phyloP scores from a whole-genome alignment of 1,139 yeast genomes.

The Pichia inconspicua region DNA sequence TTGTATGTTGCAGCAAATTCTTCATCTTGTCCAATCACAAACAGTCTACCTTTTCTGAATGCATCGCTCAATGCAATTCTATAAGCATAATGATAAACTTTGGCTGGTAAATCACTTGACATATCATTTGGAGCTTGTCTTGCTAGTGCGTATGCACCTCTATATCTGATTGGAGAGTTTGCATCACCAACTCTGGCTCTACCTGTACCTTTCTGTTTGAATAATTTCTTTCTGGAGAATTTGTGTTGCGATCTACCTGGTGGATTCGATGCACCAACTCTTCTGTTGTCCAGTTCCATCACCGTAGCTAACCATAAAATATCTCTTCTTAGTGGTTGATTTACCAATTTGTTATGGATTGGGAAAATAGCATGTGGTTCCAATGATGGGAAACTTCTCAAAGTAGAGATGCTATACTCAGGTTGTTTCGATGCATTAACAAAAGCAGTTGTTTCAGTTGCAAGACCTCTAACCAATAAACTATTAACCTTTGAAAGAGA shows the following conservation, averaged over 20 bases:
- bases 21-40: slow-evolving; percentile 51
- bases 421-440: slow-evolving; percentile 43
- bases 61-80: slow-evolving; percentile 76
- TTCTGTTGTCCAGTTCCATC: slow-evolving; percentile 79
- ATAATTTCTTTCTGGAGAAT: slow-evolving; percentile 72
- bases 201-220: slow-evolving; percentile 92
- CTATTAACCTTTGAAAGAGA: slow-evolving; percentile 2
- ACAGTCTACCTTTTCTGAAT: slow-evolving; percentile 66
- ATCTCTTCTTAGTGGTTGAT: slow-evolving; percentile 79
- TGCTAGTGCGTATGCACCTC: slow-evolving; percentile 87
- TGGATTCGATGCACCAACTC: slow-evolving; percentile 86
- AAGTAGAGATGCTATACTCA: slow-evolving; percentile 67
- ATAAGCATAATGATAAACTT: slow-evolving; percentile 68
- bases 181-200: slow-evolving; percentile 94
- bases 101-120: slow-evolving; percentile 71
- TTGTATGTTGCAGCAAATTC: slow-evolving; percentile 23
- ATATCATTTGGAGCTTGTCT: slow-evolving; percentile 87
- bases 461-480: slow-evolving; percentile 6
- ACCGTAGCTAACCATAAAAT: slow-evolving; percentile 90
- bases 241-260: slow-evolving; percentile 83
- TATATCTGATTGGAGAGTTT: slow-evolving; percentile 85
- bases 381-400: slow-evolving; percentile 79
- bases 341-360: slow-evolving; percentile 59
- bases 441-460: slow-evolving; percentile 12
- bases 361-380: slow-evolving; percentile 78